Percentiles rank a stretch among this genome's conserved stretches.
Conservation (phyloP, 306 rosid species). For the Macrotyloma uniflorum region DNA sequence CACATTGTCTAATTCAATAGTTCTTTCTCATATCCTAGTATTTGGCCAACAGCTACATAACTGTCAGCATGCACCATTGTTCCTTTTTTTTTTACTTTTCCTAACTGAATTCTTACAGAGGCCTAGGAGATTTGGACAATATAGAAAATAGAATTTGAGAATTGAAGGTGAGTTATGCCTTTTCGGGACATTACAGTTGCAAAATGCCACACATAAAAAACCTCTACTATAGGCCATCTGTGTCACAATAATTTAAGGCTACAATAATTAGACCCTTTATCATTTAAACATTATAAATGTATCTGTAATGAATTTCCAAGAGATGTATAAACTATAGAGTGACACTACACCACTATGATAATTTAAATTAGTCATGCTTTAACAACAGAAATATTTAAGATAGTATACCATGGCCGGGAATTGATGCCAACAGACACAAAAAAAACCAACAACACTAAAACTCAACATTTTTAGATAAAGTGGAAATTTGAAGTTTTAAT, state of each 20-base stretch:
- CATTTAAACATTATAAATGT: conserved; percentile 9
- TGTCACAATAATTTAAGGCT: conserved; percentile 2
- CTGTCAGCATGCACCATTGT: conserved; percentile 3
- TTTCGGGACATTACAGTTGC: conserved; percentile 2
- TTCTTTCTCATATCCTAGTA: conserved; percentile 11
- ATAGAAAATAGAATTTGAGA: conserved; percentile 12
- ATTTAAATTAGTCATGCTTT: not conserved
- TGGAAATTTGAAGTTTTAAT: conserved; percentile 3
- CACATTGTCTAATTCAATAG: conserved; percentile 23
- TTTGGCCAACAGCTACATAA: not conserved
- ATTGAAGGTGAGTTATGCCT: conserved; percentile 13
- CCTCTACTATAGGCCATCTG: not conserved
- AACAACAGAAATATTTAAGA: not conserved
- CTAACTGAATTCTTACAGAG: conserved; percentile 28
- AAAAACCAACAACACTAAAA: conserved; percentile 10
- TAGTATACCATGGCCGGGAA: conserved; percentile 16
- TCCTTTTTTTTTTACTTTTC: not conserved
- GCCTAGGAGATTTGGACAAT: conserved; percentile 12
- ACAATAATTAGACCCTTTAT: not conserved
- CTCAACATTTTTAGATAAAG: not conserved
- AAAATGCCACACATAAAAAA: conserved; percentile 5
- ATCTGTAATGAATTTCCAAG: not conserved
- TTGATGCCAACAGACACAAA: conserved; percentile 3
- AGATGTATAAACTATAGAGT: conserved; percentile 1
- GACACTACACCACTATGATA: conserved; percentile 6